phyloP scores from a whole-genome alignment of 148 eudicot species.

The Camellia sinensis region DNA sequence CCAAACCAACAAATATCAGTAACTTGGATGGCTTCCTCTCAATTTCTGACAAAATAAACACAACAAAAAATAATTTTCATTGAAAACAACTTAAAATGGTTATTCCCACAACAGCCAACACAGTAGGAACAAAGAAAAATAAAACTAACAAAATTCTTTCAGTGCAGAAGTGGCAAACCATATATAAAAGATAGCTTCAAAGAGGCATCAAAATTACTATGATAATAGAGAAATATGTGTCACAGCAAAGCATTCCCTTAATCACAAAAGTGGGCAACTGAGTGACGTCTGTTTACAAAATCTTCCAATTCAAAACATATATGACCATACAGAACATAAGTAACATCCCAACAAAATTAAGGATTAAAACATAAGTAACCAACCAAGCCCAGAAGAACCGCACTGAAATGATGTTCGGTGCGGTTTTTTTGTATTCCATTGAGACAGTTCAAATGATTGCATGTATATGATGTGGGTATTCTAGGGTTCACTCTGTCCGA shows the following conservation, averaged over 20 bases:
- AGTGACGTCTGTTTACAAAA: background rate
- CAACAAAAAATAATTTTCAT: background rate
- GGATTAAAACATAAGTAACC: background rate
- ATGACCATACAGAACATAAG: background rate
- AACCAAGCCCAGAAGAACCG: too few species aligned
- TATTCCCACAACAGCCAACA: background rate
- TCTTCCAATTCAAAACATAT: background rate
- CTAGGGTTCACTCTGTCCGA: constrained; percentile 7
- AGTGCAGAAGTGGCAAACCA: background rate
- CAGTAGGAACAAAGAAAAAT: background rate
- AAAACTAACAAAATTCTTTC: background rate
- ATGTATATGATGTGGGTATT: background rate
- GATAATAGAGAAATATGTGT: background rate
- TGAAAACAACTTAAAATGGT: background rate
- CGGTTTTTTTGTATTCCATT: background rate
- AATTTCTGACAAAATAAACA: background rate
- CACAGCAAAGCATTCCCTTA: background rate
- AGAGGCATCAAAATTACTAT: background rate
- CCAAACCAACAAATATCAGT: constrained; percentile 25
- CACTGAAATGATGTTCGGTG: background rate
- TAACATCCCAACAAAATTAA: too few species aligned
- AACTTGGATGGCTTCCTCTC: constrained; percentile 23
- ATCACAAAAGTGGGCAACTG: background rate
- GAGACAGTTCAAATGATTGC: background rate
- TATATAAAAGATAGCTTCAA: background rate